Evolutionary conservation across 768 basidiomycete species (phyloP).

Genomic region (Vararia minispora): DNA sequence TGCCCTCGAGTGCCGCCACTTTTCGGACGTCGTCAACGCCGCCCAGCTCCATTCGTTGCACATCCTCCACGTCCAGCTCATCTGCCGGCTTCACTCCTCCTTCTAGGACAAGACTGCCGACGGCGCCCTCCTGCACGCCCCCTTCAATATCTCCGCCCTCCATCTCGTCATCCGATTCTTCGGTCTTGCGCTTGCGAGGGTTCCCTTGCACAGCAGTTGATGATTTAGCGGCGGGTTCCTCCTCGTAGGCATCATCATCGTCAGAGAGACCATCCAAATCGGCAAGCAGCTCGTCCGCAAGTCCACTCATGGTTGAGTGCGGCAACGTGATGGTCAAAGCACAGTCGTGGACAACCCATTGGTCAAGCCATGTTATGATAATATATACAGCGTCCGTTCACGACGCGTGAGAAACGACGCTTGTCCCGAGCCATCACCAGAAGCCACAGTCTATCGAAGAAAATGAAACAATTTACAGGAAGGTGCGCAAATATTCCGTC

Average conservation of each 20-base stretch:
- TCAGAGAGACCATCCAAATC: slow-evolving; percentile 83
- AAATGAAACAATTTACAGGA: slow-evolving; percentile 26
- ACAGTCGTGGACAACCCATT: too few species aligned
- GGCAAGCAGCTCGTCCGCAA: slow-evolving; percentile 88
- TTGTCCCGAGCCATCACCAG: too few species aligned
- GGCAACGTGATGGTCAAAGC: too few species aligned
- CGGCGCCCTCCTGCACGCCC: slow-evolving; percentile 26
- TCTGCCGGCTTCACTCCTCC: slow-evolving; percentile 92
- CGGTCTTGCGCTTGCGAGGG: slow-evolving; percentile 56
- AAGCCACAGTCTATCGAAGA: too few species aligned
- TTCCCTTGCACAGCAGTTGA: slow-evolving; percentile 17
- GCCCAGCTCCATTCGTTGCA: slow-evolving; percentile 87
- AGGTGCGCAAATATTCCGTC: slow-evolving; percentile 34
- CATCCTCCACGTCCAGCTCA: slow-evolving; percentile 88
- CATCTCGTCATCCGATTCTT: slow-evolving; percentile 42
- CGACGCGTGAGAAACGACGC: too few species aligned
- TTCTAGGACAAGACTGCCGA: slow-evolving; percentile 58
- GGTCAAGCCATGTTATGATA: too few species aligned
- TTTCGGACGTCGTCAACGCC: slow-evolving; percentile 76
- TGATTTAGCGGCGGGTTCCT: slow-evolving; percentile 23
- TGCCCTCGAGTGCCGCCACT: slow-evolving; percentile 81
- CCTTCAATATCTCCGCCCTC: slow-evolving; percentile 35
- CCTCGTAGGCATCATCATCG: slow-evolving; percentile 38
- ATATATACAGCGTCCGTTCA: too few species aligned
- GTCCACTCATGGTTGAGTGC: slow-evolving; percentile 58